Percentiles rank a stretch among this genome's conserved stretches.
phyloP scores from a whole-genome alignment of 441 rosid genomes.

The Brassica balearica region DNA sequence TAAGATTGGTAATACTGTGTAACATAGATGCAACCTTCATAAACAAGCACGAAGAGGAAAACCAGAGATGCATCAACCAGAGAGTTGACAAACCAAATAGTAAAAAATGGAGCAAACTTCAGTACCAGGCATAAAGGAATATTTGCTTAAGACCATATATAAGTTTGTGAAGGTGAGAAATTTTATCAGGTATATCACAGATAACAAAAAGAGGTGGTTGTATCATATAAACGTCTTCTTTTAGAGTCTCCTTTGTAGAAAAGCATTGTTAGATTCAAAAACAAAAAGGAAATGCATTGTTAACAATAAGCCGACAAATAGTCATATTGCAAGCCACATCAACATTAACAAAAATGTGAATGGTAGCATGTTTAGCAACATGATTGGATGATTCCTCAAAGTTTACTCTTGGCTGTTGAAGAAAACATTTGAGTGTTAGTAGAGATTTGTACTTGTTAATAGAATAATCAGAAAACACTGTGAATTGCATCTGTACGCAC shows the following conservation, averaged over 20 bases:
- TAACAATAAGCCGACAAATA: not conserved
- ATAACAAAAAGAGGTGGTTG: too few relatives aligned
- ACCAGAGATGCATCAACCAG: too few relatives aligned
- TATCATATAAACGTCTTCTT: not conserved
- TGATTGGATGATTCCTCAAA: not conserved
- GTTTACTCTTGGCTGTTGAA: not conserved
- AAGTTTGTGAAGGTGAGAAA: too few relatives aligned
- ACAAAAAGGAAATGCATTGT: not conserved
- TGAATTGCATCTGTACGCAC: not conserved
- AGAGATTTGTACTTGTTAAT: not conserved
- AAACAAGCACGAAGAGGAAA: not conserved
- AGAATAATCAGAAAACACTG: not conserved
- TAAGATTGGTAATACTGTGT: not conserved
- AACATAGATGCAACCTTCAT: not conserved
- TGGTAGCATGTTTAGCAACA: not conserved
- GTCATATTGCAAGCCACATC: not conserved
- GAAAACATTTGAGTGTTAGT: not conserved
- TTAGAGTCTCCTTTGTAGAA: not conserved
- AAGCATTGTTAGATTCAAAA: not conserved
- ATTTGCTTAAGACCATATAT: too few relatives aligned
- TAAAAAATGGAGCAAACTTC: too few relatives aligned
- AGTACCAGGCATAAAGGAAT: too few relatives aligned
- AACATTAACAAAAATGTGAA: not conserved
- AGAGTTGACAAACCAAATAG: too few relatives aligned
- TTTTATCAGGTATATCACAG: too few relatives aligned